These are phyloP conservation scores for Trichoderma gamsii DNA, from an alignment of 495 filamentous ascomycete species.

Conservation along the genomic window DNA sequence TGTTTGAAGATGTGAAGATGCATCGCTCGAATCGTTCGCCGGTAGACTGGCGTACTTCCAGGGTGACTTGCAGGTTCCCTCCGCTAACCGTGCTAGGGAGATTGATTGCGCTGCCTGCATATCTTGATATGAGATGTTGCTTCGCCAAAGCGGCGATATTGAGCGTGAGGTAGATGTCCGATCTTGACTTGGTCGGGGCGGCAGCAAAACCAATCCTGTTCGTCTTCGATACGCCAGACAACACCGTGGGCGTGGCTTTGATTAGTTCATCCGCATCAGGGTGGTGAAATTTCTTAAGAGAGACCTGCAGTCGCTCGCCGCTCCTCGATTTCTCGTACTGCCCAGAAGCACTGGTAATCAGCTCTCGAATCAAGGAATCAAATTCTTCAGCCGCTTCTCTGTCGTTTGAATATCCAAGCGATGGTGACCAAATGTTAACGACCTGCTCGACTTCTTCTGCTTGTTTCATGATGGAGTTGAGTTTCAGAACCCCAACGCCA, in stretches of 20 bases:
- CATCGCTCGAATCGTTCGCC: conserved; percentile 81
- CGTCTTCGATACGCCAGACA: conserved; percentile 73
- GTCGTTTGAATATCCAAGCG: conserved; percentile 36
- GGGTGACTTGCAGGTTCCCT: conserved; percentile 75
- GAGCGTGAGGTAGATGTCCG: conserved; percentile 90
- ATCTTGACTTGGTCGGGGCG: conserved; percentile 77
- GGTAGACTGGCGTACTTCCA: conserved; percentile 72
- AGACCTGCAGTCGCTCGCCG: conserved; percentile 68
- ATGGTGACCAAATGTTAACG: conserved; percentile 68
- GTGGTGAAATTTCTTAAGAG: conserved; percentile 66
- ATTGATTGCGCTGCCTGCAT: conserved; percentile 65
- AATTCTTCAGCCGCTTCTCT: conserved; percentile 61
- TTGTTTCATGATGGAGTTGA: conserved; percentile 71
- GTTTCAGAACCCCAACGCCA: conserved; percentile 74
- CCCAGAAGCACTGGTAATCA: conserved; percentile 65
- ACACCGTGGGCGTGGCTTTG: conserved; percentile 76
- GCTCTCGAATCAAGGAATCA: conserved; percentile 66
- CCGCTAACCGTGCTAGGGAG: conserved; percentile 56
- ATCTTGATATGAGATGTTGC: conserved; percentile 74
- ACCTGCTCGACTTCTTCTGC: conserved; percentile 69
- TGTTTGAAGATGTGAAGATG: conserved; percentile 81
- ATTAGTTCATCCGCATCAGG: conserved; percentile 75
- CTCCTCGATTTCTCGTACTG: conserved; percentile 64
- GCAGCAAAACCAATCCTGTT: conserved; percentile 92
- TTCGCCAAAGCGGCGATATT: conserved; percentile 65